phyloP scores from a whole-genome alignment of 2,329 filamentous ascomycete genomes.

The Trichoderma koningii region DNA sequence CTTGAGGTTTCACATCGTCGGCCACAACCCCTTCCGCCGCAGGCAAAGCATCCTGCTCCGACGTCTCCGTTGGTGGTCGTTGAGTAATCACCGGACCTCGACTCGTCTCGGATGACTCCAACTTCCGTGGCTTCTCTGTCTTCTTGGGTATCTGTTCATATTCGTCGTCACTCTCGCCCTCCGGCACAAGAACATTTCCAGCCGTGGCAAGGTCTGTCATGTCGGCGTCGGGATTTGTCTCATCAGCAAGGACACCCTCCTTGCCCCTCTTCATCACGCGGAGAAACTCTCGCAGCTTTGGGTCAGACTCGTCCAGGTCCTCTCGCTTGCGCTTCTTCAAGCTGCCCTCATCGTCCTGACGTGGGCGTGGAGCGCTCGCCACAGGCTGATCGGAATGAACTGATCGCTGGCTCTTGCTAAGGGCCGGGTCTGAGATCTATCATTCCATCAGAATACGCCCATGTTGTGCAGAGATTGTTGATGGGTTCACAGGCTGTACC shows the following conservation, averaged over 20 bases:
- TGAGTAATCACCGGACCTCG: conserved; percentile 20
- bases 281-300: conserved; percentile 84
- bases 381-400: conserved; percentile 34
- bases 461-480: conserved; percentile 29
- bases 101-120: conserved; percentile 35
- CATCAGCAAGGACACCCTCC: conserved; percentile 41
- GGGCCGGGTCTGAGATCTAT: conserved; percentile 49
- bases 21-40: conserved; percentile 26
- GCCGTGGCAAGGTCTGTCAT: conserved; percentile 30
- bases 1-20: conserved; percentile 32
- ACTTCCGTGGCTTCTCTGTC: conserved; percentile 48
- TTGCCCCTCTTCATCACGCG: conserved; percentile 70
- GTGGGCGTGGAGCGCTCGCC: conserved; percentile 22
- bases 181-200: conserved; percentile 45
- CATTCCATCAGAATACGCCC: conserved; percentile 43
- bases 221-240: conserved; percentile 33
- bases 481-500: conserved; percentile 34
- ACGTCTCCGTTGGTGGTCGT: conserved; percentile 27
- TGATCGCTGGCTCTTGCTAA: conserved; percentile 36
- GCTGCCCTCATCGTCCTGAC: conserved; percentile 40
- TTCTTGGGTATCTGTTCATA: conserved; percentile 68
- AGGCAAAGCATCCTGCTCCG: conserved; percentile 6
- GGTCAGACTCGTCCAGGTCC: conserved; percentile 62
- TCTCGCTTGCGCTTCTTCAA: conserved; percentile 70
- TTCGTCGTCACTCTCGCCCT: conserved; percentile 70